Percentiles rank a stretch among this genome's conserved stretches.
Evolutionary conservation across 2,329 filamentous ascomycete species (phyloP).

Genomic region (Leptodontidium sp.): DNA sequence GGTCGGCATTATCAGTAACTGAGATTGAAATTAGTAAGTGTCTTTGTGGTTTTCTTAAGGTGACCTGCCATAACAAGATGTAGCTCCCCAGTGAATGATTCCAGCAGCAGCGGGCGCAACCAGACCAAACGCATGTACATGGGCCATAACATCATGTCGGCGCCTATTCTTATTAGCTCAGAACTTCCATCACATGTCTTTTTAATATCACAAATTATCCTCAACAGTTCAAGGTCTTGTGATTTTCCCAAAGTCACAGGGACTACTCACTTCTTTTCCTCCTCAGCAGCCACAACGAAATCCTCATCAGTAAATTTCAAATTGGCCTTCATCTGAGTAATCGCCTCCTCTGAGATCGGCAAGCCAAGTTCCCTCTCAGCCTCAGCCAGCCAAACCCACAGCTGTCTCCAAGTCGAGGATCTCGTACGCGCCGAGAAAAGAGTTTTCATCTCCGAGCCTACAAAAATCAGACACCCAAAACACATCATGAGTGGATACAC

Average conservation of each 20-base stretch:
- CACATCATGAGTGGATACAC: conserved; percentile 17
- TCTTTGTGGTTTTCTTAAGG: not conserved
- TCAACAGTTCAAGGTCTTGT: too few species aligned
- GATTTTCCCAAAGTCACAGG: too few species aligned
- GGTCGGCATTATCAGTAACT: conserved; percentile 71
- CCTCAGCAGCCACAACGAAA: conserved; percentile 76
- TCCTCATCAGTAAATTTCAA: conserved; percentile 79
- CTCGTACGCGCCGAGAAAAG: conserved; percentile 80
- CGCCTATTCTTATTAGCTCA: conserved; percentile 46
- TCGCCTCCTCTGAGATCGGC: conserved; percentile 75
- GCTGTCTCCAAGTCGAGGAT: conserved; percentile 55
- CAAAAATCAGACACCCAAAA: too few species aligned
- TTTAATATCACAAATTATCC: not conserved
- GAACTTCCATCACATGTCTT: too few species aligned
- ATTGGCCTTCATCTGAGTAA: conserved; percentile 79
- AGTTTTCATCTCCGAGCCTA: conserved; percentile 69
- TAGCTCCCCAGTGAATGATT: conserved; percentile 75
- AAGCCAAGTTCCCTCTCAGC: conserved; percentile 83
- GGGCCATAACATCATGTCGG: conserved; percentile 67
- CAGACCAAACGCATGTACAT: conserved; percentile 78
- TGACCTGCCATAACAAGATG: conserved; percentile 37
- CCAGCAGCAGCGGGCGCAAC: conserved; percentile 75
- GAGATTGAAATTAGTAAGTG: too few species aligned
- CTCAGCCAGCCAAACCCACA: conserved; percentile 88
- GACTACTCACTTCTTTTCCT: conserved; percentile 67